Base-by-base conservation (phyloP, 2,329 filamentous ascomycete species). In the Pseudonectria buxi region DNA sequence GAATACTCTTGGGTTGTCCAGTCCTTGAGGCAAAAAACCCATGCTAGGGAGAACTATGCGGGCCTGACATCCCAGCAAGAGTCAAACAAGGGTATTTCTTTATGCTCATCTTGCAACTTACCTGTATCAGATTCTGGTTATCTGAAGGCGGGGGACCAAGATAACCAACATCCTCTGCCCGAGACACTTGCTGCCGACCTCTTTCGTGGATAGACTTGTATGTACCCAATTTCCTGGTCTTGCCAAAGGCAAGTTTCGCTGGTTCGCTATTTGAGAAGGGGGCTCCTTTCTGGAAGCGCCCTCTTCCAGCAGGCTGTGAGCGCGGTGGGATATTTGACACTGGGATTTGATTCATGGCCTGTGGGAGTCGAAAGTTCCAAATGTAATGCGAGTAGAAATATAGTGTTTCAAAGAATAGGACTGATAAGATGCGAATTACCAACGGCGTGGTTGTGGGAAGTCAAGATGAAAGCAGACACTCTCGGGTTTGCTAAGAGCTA, bases 31-130 rank as follows among this genome's bases (percentile, higher is more conserved):
- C 2, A 57, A 27, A 13, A 58, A 34, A 14, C 51, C 42, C 13
- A 53, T 41, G 4, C 50, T 51, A 2, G 60, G 52, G 16, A 62
- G 44, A 2, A 61, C 50, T 14, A 60, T 25, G 7, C 39, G 47
- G 4, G 43, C 46, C 47, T 58, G 14, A 3, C 11, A 47, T 45
- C 30, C 46, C 36, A 44, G n/a, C n/a, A n/a, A n/a, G 28, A 14
- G 9, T 13, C 12, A 22, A 4, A 29, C 10, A n/a, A 15, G 14
- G 14, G 4, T 16, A 11, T 14, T 14, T 13, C 12, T 16, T 10
- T 22, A 5, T 18, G 27, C 30, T 12, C 13, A 9, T 22, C 5
- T 22, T 22, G 18, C 18, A 22, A 30, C 37, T 45, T 37, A 56
- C 57, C 38, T 57, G 43, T 18, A 54, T 44, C 15, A 58, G 33